Evolutionary conservation across 2,329 filamentous ascomycete genomes (phyloP), one percentile per base, ranked within the genome.

Genomic region (Hypoxylon rubiginosum): DNA sequence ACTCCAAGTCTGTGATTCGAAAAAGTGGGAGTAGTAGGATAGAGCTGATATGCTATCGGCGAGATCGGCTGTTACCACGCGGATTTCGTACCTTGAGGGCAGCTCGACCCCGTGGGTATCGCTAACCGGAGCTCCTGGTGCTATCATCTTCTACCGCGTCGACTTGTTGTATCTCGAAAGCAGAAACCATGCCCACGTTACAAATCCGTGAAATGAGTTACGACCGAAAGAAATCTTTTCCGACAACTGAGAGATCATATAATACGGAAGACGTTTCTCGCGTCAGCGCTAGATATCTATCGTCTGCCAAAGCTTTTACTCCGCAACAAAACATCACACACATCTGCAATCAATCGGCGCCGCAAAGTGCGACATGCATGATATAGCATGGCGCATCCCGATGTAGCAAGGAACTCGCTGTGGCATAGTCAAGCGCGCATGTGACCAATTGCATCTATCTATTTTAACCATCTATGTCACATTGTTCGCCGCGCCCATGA

Each of bases 51-150:
- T 52, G 57, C 66, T 67, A 7, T 62, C 45, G 24, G 62, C 57
- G 24, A 72, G 34, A 15, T 72, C 66, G 6, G 70, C 43, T 15
- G 63, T 66, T 54, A 72, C n/a, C 5, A 58, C 26, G 10, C 70
- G 70, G 21, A 72, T 70, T 60, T 72, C 70, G 59, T 70, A 70
- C 17, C 68, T 64, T 4, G 68, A 17, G 3, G 70, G 68, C 15
- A 72, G 49, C 30, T 62, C 26, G 24, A 72, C 52, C 45, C 70
- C 66, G 50, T 72, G 67, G 41, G 58, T 70, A 13, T 70, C 49
- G 43, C 19, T 53, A 56, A 69, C 26, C 50, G 57, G 57, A 36
- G 57, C 57, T 32, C 67, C 67, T 30, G 64, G 64, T 57, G 56
- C 64, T 53, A 69, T 69, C 45, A 46, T 59, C 24, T 8, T 63